These are phyloP conservation scores for Aspergillus puulaauensis DNA, from an alignment of 2,329 filamentous ascomycete genomes.

Conservation along the genomic window DNA sequence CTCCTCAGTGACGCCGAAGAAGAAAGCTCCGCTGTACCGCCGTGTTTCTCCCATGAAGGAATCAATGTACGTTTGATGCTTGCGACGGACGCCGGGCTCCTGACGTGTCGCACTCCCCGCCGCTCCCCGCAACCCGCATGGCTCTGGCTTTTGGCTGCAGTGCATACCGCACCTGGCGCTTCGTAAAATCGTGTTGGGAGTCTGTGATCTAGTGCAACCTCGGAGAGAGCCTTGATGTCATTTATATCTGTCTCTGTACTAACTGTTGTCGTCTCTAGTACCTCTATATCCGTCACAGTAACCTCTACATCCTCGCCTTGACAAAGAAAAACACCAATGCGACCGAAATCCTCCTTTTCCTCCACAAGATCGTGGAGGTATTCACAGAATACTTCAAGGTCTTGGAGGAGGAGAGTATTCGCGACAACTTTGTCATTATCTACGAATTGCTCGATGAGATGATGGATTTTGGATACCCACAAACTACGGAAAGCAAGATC, in stretches of 20 bases:
- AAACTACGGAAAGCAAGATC: conserved; percentile 98
- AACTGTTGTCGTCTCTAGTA: conserved; percentile 58
- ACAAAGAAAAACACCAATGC: conserved; percentile 99
- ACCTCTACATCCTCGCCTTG: conserved; percentile 94
- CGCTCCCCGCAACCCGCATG: conserved; percentile 19
- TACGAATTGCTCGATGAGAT: conserved; percentile 99
- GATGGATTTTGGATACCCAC: conserved; percentile 99
- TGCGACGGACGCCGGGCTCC: background rate
- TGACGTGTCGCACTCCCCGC: conserved; percentile 6
- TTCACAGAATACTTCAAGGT: conserved; percentile 99
- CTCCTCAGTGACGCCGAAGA: conserved; percentile 98
- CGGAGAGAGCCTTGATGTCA: background rate
- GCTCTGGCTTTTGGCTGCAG: background rate
- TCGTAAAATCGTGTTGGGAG: background rate
- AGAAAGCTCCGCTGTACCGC: conserved; percentile 94
- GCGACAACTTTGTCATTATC: conserved; percentile 99
- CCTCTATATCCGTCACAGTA: conserved; percentile 98
- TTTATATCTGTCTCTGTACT: background rate
- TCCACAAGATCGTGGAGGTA: conserved; percentile 97
- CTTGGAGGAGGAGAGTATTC: conserved; percentile 95
- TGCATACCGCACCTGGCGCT: background rate
- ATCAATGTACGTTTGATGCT: conserved; percentile 73
- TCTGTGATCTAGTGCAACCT: background rate
- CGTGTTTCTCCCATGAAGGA: conserved; percentile 97
- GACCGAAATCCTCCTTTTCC: conserved; percentile 94